Evolutionary conservation across 1,284 basidiomycete species (phyloP).

Genomic region (Exobasidium rhododendri): DNA sequence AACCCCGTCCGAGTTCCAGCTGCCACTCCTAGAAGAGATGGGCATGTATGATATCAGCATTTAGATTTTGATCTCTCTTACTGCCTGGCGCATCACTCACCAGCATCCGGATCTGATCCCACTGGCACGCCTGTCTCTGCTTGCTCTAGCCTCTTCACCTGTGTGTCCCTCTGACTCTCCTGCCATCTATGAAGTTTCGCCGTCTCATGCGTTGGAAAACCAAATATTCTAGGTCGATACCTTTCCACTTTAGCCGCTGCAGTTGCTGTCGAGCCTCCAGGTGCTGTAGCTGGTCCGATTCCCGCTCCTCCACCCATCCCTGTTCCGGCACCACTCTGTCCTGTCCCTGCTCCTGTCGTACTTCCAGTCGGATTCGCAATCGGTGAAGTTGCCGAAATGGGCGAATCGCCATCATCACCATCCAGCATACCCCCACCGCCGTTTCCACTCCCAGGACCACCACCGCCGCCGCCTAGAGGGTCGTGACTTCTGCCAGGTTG

Average conservation of each 20-base stretch:
- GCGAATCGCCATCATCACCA: conserved; percentile 63
- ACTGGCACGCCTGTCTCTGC: conserved; percentile 20
- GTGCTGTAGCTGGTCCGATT: conserved; percentile 14
- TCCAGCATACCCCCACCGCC: conserved; percentile 57
- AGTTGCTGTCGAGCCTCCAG: conserved; percentile 14
- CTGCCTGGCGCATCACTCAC: neutral
- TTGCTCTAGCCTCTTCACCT: conserved; percentile 37
- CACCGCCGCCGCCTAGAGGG: neutral
- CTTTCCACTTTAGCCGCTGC: conserved; percentile 43
- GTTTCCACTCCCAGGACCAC: too few species aligned
- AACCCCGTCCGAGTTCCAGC: conserved; percentile 27
- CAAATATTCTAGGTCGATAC: conserved; percentile 51
- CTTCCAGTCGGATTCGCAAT: neutral
- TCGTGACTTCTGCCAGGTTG: neutral
- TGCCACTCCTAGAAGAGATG: conserved; percentile 10
- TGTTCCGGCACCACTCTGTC: conserved; percentile 11
- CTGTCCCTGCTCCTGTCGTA: conserved; percentile 15
- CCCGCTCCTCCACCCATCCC: conserved; percentile 17
- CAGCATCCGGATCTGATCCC: neutral
- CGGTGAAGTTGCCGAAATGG: conserved; percentile 30
- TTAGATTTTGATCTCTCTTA: neutral
- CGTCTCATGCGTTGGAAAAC: conserved; percentile 53
- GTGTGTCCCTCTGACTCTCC: conserved; percentile 35
- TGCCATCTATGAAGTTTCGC: conserved; percentile 53
- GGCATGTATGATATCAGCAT: neutral